Evolutionary conservation across 176 grass and related monocot genomes (phyloP).

Genomic region (Avena insularis): DNA sequence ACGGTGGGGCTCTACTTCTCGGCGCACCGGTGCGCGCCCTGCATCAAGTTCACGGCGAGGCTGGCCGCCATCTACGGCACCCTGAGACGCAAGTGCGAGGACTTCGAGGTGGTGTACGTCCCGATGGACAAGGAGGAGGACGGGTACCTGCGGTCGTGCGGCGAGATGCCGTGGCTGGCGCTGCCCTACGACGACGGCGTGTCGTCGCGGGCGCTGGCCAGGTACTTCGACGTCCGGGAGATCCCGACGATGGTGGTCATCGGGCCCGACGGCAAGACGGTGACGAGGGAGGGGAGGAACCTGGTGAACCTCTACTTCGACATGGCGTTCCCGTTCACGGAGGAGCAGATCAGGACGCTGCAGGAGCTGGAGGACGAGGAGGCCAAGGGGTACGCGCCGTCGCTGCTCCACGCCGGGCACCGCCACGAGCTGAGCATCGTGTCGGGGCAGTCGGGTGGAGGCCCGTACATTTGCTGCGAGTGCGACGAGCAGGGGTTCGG

Average conservation of each 20-base stretch:
- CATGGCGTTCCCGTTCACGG: constrained; percentile 75
- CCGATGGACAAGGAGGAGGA: constrained; percentile 74
- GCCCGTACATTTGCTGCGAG: constrained; percentile 71
- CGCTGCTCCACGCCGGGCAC: constrained; percentile 53
- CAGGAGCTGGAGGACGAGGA: constrained; percentile 59
- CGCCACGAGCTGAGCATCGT: constrained; percentile 63
- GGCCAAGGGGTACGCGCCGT: constrained; percentile 58
- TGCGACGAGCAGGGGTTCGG: constrained; percentile 74
- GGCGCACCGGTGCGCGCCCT: constrained; percentile 53
- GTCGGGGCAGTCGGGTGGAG: constrained; percentile 59
- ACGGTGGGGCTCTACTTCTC: constrained; percentile 73
- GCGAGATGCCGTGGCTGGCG: constrained; percentile 70
- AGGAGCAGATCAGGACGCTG: constrained; percentile 52
- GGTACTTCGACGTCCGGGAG: constrained; percentile 70
- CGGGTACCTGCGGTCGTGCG: constrained; percentile 49
- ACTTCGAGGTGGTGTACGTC: constrained; percentile 68
- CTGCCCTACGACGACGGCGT: constrained; percentile 52
- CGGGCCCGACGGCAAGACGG: constrained; percentile 74
- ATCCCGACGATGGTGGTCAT: constrained; percentile 70
- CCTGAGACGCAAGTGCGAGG: constrained; percentile 45
- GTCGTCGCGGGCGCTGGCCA: constrained; percentile 54
- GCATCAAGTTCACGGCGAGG: constrained; percentile 64
- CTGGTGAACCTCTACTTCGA: constrained; percentile 78
- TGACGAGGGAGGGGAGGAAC: constrained; percentile 69
- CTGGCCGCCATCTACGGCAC: constrained; percentile 55